phyloP scores from a whole-genome alignment of 768 basidiomycete species.

The Paxillus ammoniavirescens region DNA sequence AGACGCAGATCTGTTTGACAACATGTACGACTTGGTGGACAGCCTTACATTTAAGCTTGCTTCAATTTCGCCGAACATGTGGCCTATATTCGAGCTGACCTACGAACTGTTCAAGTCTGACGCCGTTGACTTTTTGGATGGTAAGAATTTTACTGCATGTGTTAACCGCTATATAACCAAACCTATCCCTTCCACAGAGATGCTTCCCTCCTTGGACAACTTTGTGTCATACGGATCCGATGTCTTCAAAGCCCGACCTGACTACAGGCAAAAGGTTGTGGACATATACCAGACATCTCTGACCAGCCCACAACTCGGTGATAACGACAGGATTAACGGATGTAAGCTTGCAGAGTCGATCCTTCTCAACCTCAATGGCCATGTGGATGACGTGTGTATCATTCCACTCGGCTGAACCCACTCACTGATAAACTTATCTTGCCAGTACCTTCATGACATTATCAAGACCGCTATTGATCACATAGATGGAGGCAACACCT shows the following conservation, averaged over 20 bases:
- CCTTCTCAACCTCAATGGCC: constrained; percentile 75
- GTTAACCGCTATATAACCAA: not conserved
- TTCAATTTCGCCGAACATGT: constrained; percentile 76
- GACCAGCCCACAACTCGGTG: constrained; percentile 69
- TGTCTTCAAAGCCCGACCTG: constrained; percentile 64
- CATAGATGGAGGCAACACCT: constrained; percentile 61
- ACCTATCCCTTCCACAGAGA: constrained; percentile 48
- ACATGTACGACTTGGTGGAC: constrained; percentile 84
- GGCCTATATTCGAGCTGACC: constrained; percentile 83
- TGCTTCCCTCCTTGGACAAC: constrained; percentile 87
- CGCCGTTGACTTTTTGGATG: constrained; percentile 85
- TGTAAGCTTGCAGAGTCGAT: constrained; percentile 84
- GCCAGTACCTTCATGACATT: constrained; percentile 63
- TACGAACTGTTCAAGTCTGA: constrained; percentile 82
- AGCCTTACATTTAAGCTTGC: constrained; percentile 80
- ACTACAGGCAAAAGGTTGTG: constrained; percentile 77
- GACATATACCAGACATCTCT: constrained; percentile 83
- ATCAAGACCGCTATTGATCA: constrained; percentile 59
- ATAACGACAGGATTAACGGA: constrained; percentile 80
- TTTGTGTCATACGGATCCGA: constrained; percentile 83
- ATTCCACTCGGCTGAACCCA: not conserved
- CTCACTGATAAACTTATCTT: not conserved
- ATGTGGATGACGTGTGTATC: constrained; percentile 68
- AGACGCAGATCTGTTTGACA: constrained; percentile 74
- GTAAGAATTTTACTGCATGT: constrained; percentile 34